Conservation (phyloP, 1,284 basidiomycete genomes). For the Puccinia triticina region DNA sequence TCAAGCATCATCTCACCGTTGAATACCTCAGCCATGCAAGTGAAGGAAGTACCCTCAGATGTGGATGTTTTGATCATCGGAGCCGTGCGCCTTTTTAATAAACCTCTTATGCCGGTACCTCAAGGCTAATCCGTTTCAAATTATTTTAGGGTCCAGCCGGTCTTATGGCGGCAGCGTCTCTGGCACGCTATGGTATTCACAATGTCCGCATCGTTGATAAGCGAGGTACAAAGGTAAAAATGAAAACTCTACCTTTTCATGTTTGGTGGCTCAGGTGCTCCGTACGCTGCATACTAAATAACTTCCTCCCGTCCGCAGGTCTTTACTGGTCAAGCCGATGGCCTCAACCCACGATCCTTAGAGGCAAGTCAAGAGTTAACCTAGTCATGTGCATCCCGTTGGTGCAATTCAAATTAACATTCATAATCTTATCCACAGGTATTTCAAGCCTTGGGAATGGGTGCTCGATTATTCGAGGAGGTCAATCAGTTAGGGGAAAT, state of each 20-base stretch:
- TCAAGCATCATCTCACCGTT: neutral
- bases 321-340: slow-evolving; percentile 52
- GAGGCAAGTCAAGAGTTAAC: slow-evolving; percentile 30
- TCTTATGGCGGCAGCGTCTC: slow-evolving; percentile 48
- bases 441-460: slow-evolving; percentile 49
- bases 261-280: neutral
- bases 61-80: slow-evolving; percentile 51
- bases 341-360: slow-evolving; percentile 46
- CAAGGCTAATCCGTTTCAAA: neutral
- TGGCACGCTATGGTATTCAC: slow-evolving; percentile 49
- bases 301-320: slow-evolving; percentile 13
- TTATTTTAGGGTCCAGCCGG: slow-evolving; percentile 49
- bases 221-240: slow-evolving; percentile 43
- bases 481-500: slow-evolving; percentile 42
- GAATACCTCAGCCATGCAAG: neutral
- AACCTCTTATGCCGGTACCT: neutral
- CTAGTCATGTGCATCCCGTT: neutral
- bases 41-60: slow-evolving; percentile 9
- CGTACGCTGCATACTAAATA: neutral
- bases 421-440: slow-evolving; percentile 9
- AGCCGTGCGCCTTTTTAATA: slow-evolving; percentile 30
- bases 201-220: slow-evolving; percentile 52
- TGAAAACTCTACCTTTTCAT: neutral
- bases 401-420: neutral
- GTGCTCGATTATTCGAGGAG: slow-evolving; percentile 34